Evolutionary conservation across 495 filamentous ascomycete species (phyloP), one percentile per base, ranked within the genome.

Genomic region (Penicillium silybi): DNA sequence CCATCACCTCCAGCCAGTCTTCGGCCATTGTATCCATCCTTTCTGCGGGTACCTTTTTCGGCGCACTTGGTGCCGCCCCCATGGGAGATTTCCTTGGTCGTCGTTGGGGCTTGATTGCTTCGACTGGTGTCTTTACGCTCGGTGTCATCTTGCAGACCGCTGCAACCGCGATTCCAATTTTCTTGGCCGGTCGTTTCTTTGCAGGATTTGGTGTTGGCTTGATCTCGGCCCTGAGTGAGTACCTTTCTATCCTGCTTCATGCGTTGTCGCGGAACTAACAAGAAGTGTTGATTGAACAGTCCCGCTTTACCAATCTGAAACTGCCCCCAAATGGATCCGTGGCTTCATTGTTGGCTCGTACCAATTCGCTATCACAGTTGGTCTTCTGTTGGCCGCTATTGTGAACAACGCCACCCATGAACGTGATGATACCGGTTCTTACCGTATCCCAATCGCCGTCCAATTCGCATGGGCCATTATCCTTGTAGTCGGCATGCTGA

Each of bases 31-130:
- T 88, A 18, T 90, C 89, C 1, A 86, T 95, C 45, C 75, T 95
- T 25, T 93, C 89, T 3, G 87, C 85, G 10, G 90, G 90, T 50
- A 95, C 89, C 10, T 92, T 93, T 74, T 87, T 92, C 55, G 90
- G 83, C 50, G 83, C 89, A 37, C 73, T 95, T 11, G 60, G 69
- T 11, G 86, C 88, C 16, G 84, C 85, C 1, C 72, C 84, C 15
- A 59, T 87, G n/a, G 87, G 80, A 40, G 89, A 95, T 65, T 70
- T 71, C 32, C 67, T 90, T 32, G 89, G 89, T 56, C 85, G 89
- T 56, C 80, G 85, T 17, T 65, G 78, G 37, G 86, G 77, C 22
- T 76, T 95, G 45, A 85, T 92, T 54, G 49, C 69, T 16, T 73
- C 29, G 75, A 91, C 44, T 17, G 32, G 18, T 44, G 27, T 18